Evolutionary conservation across 1,284 basidiomycete species (phyloP).

Genomic region (Neonothopanus nambi): DNA sequence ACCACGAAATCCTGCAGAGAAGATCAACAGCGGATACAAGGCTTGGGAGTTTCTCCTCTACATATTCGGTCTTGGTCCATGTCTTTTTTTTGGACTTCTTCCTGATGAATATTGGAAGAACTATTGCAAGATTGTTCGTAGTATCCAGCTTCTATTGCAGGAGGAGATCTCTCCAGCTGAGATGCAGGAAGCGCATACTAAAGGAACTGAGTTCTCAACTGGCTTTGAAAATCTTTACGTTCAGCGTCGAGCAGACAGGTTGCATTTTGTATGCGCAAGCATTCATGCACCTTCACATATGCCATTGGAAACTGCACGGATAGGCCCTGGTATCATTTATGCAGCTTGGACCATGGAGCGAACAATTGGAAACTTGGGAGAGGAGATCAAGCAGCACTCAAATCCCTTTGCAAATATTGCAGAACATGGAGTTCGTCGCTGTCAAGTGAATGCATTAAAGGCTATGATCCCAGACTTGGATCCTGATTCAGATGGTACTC

Average conservation of each 20-base stretch:
- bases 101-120: constrained; percentile 24
- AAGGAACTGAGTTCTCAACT: constrained; percentile 19
- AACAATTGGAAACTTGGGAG: constrained; percentile 28
- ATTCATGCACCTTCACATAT: constrained; percentile 25
- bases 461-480: constrained; percentile 9
- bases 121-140: constrained; percentile 27
- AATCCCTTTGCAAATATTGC: constrained; percentile 28
- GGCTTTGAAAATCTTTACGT: constrained; percentile 28
- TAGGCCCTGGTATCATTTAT: constrained; percentile 22
- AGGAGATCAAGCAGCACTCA: constrained; percentile 26
- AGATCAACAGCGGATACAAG: constrained; percentile 14
- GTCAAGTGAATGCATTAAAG: constrained; percentile 23
- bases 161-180: constrained; percentile 16
- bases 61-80: constrained; percentile 27
- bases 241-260: constrained; percentile 17
- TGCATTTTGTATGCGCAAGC: constrained; percentile 27
- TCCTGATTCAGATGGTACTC: background rate
- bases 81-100: constrained; percentile 27
- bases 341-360: constrained; percentile 29
- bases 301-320: constrained; percentile 17
- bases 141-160: constrained; percentile 24
- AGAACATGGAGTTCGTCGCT: constrained; percentile 18
- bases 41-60: constrained; percentile 24
- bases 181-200: constrained; percentile 9
- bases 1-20: constrained; percentile 26